These are phyloP conservation scores for Coemansia sp. DNA, from an alignment of 192 early-diverging fungal genomes.

Conservation along the genomic window DNA sequence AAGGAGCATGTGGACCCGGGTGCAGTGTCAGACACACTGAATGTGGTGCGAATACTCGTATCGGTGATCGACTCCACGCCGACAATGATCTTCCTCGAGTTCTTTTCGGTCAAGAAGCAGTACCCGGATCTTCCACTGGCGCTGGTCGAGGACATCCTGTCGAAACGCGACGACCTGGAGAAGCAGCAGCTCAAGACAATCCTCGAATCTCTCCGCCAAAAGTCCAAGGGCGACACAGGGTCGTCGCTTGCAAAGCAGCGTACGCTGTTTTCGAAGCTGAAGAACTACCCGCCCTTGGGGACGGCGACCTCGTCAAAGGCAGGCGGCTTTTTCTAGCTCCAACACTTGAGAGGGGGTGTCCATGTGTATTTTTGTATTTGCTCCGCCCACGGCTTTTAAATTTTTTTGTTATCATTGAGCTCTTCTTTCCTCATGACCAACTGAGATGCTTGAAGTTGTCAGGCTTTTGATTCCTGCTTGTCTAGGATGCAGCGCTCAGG, in stretches of 20 bases:
- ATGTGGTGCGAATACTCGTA: slow-evolving; percentile 81
- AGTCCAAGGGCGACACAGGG: slow-evolving; percentile 51
- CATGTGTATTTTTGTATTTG: too few species aligned
- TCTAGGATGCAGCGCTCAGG: too few species aligned
- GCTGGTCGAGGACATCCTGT: slow-evolving; percentile 89
- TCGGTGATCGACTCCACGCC: slow-evolving; percentile 78
- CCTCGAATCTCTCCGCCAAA: slow-evolving; percentile 72
- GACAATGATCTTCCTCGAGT: slow-evolving; percentile 88
- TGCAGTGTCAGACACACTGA: slow-evolving; percentile 78
- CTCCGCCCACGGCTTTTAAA: too few species aligned
- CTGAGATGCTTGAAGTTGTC: too few species aligned
- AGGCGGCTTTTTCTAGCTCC: slow-evolving; percentile 8
- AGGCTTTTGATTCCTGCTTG: too few species aligned
- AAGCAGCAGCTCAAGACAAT: slow-evolving; percentile 81
- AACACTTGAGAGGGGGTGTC: too few species aligned
- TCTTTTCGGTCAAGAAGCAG: slow-evolving; percentile 84
- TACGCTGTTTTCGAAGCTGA: slow-evolving; percentile 49
- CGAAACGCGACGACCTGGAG: slow-evolving; percentile 90
- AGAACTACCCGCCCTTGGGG: slow-evolving; percentile 45
- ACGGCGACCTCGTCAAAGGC: slow-evolving; percentile 10
- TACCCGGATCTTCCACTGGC: slow-evolving; percentile 91
- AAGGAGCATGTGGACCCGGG: slow-evolving; percentile 67
- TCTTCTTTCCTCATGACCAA: too few species aligned
- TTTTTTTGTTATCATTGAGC: too few species aligned
- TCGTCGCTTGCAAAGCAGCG: slow-evolving; percentile 53